These are phyloP conservation scores for Pterocarpus santalinus DNA, from an alignment of 306 rosid genomes.

Conservation along the genomic window DNA sequence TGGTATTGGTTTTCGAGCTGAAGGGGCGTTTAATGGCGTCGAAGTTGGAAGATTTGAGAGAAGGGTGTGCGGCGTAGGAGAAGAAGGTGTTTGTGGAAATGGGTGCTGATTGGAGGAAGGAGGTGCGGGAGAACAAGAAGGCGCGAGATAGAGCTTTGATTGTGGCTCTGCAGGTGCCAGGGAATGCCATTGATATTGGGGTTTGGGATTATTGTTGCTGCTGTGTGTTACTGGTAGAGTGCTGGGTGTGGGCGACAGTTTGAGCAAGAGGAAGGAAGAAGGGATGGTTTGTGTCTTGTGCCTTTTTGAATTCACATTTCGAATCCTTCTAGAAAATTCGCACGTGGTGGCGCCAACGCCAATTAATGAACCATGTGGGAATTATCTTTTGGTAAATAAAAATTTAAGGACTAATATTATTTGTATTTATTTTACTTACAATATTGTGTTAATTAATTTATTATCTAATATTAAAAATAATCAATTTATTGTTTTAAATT, in stretches of 20 bases:
- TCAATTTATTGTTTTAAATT: too few relatives aligned
- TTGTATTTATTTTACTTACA: too few relatives aligned
- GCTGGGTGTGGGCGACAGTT: not conserved
- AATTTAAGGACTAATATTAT: too few relatives aligned
- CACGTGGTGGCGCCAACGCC: not conserved
- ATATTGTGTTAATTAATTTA: too few relatives aligned
- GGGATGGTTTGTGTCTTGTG: not conserved
- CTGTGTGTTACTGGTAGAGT: not conserved
- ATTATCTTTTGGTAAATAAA: too few relatives aligned
- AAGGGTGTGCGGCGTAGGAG: not conserved
- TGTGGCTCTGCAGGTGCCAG: not conserved
- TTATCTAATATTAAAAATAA: too few relatives aligned
- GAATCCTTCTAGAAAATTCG: slow-evolving; percentile 30
- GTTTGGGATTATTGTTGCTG: not conserved
- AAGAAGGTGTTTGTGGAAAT: not conserved
- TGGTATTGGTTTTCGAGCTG: slow-evolving; percentile 34
- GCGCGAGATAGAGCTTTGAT: slow-evolving; percentile 44
- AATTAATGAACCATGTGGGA: too few relatives aligned
- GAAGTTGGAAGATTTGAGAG: slow-evolving; percentile 6
- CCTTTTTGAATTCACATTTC: not conserved
- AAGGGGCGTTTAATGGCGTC: slow-evolving; percentile 4
- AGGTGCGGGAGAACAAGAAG: slow-evolving; percentile 2
- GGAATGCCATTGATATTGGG: slow-evolving; percentile 45
- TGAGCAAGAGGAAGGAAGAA: not conserved
- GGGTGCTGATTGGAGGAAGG: not conserved